Base-by-base conservation (phyloP, 257 asterid genomes). In the Schizonepeta tenuifolia region DNA sequence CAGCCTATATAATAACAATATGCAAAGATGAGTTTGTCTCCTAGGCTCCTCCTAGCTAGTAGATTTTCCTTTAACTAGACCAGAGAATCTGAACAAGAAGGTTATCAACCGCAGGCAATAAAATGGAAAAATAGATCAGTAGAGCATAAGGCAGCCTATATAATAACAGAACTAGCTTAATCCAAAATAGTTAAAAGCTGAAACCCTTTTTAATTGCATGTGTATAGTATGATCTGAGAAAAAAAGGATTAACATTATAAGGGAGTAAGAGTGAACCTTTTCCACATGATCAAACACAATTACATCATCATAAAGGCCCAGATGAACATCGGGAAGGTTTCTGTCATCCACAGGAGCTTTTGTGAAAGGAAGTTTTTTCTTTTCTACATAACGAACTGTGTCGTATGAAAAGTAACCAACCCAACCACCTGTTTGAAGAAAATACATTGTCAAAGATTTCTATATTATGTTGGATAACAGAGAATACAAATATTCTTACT, bases 391-490 rank as follows among this genome's bases (percentile, higher is more conserved):
- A 50, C 98, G 96, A 67, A 95, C 92, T 0, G 98, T 90, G 70
- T 95, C 99, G 75, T 92, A 95, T 65, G 99, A 95, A 74, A 95
- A 95, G 74, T 80, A 95, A 53, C 99, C 99, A 77, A 95, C 99
- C 99, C 98, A 95, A 55, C 99, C 99, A 86, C 99, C 99, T 95
- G 90, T 79, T 60, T 71, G 74, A 78, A 28, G 67, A 72, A 77
- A 60, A 69, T 53, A 73, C 59, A 73, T 17, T 26, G 70, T 72
- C 76, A 74, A 20, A 53, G 28, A 41, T 56, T 59, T 51, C 63
- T 47, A 28, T 36, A 36, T 18, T 12, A 49, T 22, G 33, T 71
- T 7, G 22, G 26, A 51, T 36, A 6, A 43, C 40, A 22, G 62
- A 40, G 60, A 59, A 70, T 41, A 50, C 9, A 51, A 56, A 59